Percentiles rank a stretch among this genome's conserved stretches.
These are phyloP conservation scores for Zychaea mexicana DNA, from an alignment of 371 early-diverging fungal genomes.

Conservation along the genomic window DNA sequence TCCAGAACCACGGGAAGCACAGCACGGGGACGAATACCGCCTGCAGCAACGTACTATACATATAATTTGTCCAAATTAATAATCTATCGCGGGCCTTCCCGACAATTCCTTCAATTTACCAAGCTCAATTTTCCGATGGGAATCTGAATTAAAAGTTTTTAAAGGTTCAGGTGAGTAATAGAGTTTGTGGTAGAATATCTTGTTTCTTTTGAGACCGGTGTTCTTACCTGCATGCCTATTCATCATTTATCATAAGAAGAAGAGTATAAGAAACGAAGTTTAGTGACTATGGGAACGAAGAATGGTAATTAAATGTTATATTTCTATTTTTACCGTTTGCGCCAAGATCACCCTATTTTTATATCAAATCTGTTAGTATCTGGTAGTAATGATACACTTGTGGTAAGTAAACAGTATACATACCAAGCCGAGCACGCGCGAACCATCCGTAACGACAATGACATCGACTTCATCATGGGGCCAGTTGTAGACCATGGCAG, in stretches of 20 bases:
- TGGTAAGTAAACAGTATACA: neutral
- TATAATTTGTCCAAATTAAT: constrained; percentile 1
- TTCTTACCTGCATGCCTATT: constrained; percentile 60
- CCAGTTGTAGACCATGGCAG: constrained; percentile 63
- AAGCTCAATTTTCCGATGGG: constrained; percentile 64
- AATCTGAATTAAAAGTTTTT: constrained; percentile 15
- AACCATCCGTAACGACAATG: constrained; percentile 73
- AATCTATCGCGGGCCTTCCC: neutral
- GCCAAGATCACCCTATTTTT: constrained; percentile 33
- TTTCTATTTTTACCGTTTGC: neutral
- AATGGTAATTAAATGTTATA: too few species aligned
- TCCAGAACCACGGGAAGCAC: constrained; percentile 69
- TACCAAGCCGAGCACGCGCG: constrained; percentile 61
- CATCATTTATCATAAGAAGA: too few species aligned
- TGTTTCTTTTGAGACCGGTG: too few species aligned
- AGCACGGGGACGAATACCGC: constrained; percentile 65
- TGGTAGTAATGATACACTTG: neutral
- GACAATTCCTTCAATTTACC: constrained; percentile 27
- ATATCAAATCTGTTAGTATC: neutral
- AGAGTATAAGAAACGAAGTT: too few species aligned
- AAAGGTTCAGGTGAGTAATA: neutral
- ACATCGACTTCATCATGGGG: constrained; percentile 62
- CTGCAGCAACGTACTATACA: constrained; percentile 61
- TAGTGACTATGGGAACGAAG: too few species aligned
- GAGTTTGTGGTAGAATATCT: neutral